phyloP scores from a whole-genome alignment of 2,329 filamentous ascomycete genomes.

The Elsinoe arachidis region DNA sequence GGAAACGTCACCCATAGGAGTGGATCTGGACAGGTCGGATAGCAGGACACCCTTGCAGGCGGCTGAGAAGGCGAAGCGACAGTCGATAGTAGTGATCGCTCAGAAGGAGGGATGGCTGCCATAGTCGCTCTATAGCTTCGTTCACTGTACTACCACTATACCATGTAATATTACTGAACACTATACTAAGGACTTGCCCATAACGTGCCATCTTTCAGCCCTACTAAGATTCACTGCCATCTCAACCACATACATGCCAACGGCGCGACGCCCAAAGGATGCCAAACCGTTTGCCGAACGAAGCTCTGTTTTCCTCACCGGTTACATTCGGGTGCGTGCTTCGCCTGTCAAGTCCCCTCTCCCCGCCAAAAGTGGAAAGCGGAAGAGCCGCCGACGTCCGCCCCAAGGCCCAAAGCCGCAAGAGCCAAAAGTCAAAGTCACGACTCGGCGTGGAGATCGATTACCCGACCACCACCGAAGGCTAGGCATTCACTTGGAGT shows the following conservation, averaged over 20 bases:
- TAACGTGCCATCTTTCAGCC: neutral
- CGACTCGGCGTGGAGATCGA: slow-evolving; percentile 2
- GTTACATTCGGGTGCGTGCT: no score
- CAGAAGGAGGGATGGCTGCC: neutral
- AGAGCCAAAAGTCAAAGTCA: neutral
- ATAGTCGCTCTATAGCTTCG: neutral
- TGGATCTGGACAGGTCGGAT: neutral
- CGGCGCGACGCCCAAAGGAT: neutral
- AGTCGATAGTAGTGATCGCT: neutral
- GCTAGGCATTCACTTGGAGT: neutral
- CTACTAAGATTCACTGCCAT: neutral
- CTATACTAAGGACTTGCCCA: neutral
- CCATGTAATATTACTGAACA: neutral
- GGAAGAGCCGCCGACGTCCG: no score
- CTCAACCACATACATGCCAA: neutral
- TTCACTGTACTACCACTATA: neutral
- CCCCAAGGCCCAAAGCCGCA: no score
- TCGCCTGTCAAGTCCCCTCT: no score
- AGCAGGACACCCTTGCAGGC: neutral
- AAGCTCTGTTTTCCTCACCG: no score
- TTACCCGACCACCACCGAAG: neutral
- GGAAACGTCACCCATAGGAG: neutral
- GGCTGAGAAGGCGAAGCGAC: neutral
- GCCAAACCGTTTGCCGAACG: no score
- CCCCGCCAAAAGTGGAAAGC: no score